Evolutionary conservation across 1,284 basidiomycete genomes (phyloP).

Genomic region (Melampsora larici-populina): DNA sequence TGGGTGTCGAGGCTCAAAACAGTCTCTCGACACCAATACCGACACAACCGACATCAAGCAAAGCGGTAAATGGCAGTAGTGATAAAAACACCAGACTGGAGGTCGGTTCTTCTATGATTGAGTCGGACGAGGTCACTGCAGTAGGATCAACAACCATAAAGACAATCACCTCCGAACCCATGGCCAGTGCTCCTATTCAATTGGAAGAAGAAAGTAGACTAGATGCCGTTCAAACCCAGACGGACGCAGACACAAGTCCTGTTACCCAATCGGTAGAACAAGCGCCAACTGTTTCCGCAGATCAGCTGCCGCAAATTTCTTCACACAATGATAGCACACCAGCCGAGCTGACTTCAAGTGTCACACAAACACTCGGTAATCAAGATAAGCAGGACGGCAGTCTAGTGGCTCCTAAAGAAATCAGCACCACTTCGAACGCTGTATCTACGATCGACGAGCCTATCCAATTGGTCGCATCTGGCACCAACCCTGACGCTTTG

Average conservation of each 20-base stretch:
- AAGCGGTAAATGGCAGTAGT: not conserved
- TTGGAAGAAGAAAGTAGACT: not conserved
- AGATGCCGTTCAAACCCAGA: not conserved
- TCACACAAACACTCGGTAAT: no score
- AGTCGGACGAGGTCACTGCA: not conserved
- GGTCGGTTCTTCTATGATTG: not conserved
- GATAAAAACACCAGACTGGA: not conserved
- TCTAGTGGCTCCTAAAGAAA: no score
- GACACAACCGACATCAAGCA: not conserved
- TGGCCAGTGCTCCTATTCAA: not conserved
- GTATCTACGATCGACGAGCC: not conserved
- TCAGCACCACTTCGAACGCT: not conserved
- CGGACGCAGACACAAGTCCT: not conserved
- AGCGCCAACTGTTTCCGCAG: no score
- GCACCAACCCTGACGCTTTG: not conserved
- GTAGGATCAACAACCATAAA: not conserved
- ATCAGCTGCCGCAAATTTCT: no score
- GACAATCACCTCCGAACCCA: not conserved
- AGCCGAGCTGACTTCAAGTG: no score
- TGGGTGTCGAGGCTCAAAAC: constrained; percentile 5
- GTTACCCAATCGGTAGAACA: not conserved
- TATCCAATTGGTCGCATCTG: not conserved
- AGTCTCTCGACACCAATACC: not conserved
- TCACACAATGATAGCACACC: no score
- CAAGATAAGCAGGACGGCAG: no score